These are phyloP conservation scores for Acidomyces sp. DNA, from an alignment of 495 filamentous ascomycete species.

Conservation along the genomic window DNA sequence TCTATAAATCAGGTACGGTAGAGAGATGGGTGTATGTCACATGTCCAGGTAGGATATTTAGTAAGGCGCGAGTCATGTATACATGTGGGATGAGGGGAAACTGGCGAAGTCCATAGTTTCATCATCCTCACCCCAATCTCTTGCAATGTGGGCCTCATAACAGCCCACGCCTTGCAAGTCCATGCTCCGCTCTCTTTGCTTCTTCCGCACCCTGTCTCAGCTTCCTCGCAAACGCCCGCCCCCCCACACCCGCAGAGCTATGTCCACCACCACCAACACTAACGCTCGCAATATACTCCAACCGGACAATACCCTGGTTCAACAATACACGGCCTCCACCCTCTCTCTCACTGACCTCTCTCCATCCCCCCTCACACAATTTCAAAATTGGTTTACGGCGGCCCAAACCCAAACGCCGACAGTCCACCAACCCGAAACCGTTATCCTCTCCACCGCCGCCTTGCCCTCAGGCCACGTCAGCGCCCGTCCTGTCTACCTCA, in stretches of 20 bases:
- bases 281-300: too few relatives aligned
- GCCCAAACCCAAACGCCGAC: slow-evolving; percentile 43
- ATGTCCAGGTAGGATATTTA: slow-evolving; percentile 7
- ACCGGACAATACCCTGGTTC: too few relatives aligned
- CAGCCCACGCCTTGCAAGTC: too few relatives aligned
- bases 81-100: neutral
- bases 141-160: too few relatives aligned
- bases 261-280: slow-evolving; percentile 14
- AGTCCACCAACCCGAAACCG: slow-evolving; percentile 65
- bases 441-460: slow-evolving; percentile 68
- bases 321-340: slow-evolving; percentile 47
- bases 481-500: slow-evolving; percentile 79
- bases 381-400: slow-evolving; percentile 71
- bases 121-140: too few relatives aligned
- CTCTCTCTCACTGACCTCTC: slow-evolving; percentile 43
- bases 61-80: neutral
- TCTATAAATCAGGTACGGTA: too few relatives aligned
- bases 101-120: too few relatives aligned
- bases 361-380: slow-evolving; percentile 56
- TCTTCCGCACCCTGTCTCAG: too few relatives aligned
- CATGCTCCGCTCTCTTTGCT: too few relatives aligned
- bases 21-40: slow-evolving; percentile 2
- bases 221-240: too few relatives aligned
- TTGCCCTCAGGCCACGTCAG: slow-evolving; percentile 76
- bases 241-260: slow-evolving; percentile 6